Conservation (phyloP, 179 eudicot species). For the Corrigiola litoralis region DNA sequence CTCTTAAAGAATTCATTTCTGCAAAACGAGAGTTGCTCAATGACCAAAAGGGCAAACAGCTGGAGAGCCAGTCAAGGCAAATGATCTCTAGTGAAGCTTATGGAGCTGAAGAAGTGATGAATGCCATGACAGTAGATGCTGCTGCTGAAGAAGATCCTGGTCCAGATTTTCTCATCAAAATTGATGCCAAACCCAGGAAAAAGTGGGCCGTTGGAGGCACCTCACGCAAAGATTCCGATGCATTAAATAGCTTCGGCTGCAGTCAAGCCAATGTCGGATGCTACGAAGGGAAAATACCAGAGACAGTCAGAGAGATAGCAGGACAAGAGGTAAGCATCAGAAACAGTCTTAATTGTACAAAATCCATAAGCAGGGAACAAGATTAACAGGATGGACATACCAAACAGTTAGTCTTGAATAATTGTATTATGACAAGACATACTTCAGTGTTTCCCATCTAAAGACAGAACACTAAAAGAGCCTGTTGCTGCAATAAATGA, state of each 20-base stretch:
- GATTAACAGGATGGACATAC: not conserved
- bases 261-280: slow-evolving; percentile 11
- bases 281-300: slow-evolving; percentile 16
- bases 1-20: slow-evolving; percentile 43
- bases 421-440: slow-evolving; percentile 6
- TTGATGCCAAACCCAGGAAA: slow-evolving; percentile 30
- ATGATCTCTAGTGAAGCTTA: slow-evolving; percentile 17
- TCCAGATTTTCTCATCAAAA: slow-evolving; percentile 20
- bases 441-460: slow-evolving; percentile 18
- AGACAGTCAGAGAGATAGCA: slow-evolving; percentile 8
- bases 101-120: slow-evolving; percentile 11
- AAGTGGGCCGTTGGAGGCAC: slow-evolving; percentile 23
- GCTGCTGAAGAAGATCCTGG: slow-evolving; percentile 20
- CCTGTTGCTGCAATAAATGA: slow-evolving; percentile 11
- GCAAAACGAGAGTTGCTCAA: slow-evolving; percentile 37
- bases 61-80: slow-evolving; percentile 24
- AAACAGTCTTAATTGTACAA: not conserved
- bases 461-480: slow-evolving; percentile 12
- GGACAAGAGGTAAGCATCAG: slow-evolving; percentile 20
- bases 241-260: slow-evolving; percentile 2
- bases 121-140: slow-evolving; percentile 6
- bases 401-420: not conserved
- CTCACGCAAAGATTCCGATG: slow-evolving; percentile 11
- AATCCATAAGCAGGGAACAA: not conserved
- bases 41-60: slow-evolving; percentile 41